Base-by-base conservation (phyloP, 1,284 basidiomycete species). In the Meripilus lineatus region DNA sequence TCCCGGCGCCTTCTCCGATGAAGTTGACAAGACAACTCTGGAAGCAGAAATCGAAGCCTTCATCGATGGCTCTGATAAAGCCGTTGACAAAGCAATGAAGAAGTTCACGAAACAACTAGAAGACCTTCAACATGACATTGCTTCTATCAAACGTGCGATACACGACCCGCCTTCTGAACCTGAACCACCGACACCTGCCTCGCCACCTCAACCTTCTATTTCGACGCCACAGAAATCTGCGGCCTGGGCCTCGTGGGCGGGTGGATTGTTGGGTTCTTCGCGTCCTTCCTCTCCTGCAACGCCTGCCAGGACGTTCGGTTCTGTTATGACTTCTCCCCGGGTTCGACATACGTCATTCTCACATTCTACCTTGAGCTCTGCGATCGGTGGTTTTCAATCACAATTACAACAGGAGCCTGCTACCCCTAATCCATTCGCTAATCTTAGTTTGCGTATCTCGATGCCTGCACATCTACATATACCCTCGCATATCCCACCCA, bases 111-210 rank as follows among this genome's bases (percentile, higher is more conserved):
- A 66, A 34, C 87, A 89, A 58, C 63, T 91, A 28, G 80, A 74
- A 26, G 86, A 93, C 55, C 71, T 92, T n/a, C 75, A 90, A 53
- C 80, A 88, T 50, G 89, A 93, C 60, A 78, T 93, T 36, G 81
- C 81, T 0, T 69, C 68, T 8, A 62, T 89, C 45, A 87, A 88
- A 58, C 67, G 67, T 5, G 70, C 70, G 0, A 55, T 82, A 24
- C 71, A 85, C 52, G 34, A 35, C 10, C 26, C 17, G 42, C 26
- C 4, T 23, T 15, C 21, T 17, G 34, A 20, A 20, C 49, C 3
- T 24, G 48, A 13, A 26, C 43, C 5, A 23, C 46, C 26, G 45
- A n/a, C n/a, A n/a, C n/a, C n/a, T n/a, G n/a, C n/a, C n/a, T n/a
- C n/a, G n/a, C n/a, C n/a, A n/a, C n/a, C 28, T 30, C 10, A 30